Base-by-base conservation (phyloP, 768 basidiomycete genomes). In the Boletus sp. region DNA sequence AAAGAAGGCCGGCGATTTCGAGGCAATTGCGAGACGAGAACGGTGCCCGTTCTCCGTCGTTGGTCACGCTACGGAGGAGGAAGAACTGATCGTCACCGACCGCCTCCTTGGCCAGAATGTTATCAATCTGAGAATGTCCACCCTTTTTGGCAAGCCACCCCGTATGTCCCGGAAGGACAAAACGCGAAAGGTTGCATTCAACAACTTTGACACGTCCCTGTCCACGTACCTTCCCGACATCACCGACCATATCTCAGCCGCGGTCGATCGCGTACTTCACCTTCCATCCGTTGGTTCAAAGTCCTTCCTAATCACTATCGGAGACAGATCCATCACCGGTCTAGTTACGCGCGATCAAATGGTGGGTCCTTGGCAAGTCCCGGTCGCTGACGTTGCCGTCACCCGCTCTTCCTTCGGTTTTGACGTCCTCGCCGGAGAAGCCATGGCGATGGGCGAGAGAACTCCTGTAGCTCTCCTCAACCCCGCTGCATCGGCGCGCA, bases 321-420 rank as follows among this genome's bases (percentile, higher is more conserved):
- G 97, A 25, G 97, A 99, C 65, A 84, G 97, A 42, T 81, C 88
- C 34, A 87, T 99, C 70, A 93, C 95, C 0, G 97, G 97, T 23
- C 84, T 99, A 43, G 92, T 98, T 57, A 84, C 89, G 7, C 84
- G 97, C 50, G 97, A 99, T 68, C 97, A 99, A 72, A 98, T 99
- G 96, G 93, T 98, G 23, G 97, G 97, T 0, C 96, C 95, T 0
- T 99, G 91, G 90, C 97, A 99, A 73, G 90, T 98, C 10, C 96
- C 97, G 35, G 92, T 98, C 7, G 90, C 96, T 19, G 96, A 99
- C 61, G 96, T 97, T 47, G 97, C 96, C 3, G 92, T 98, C 40
- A 99, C 96, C 5, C 86, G 90, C n/a, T 80, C 93, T 0, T 85
- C 93, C 7, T 97, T 97, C 68, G 95, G 97, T 0, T 98, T 98